These are phyloP conservation scores for Diplocarpon rosae DNA, from an alignment of 2,329 filamentous ascomycete genomes.

Conservation along the genomic window DNA sequence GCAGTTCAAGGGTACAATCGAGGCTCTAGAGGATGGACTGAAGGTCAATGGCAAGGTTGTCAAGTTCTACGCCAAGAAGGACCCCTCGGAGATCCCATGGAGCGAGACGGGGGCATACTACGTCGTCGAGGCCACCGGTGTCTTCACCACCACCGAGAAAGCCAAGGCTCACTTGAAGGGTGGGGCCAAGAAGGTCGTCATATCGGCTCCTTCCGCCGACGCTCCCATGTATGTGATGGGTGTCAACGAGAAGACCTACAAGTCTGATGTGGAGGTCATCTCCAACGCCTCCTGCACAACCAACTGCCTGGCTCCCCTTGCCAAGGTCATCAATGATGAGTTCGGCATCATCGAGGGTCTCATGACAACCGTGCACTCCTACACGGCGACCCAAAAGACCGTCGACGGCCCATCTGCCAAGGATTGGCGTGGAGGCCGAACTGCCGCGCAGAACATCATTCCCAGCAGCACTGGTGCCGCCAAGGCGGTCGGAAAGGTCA, in stretches of 20 bases:
- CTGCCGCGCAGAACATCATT: conserved; percentile 99
- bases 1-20: conserved; percentile 84
- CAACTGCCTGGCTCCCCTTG: conserved; percentile 98
- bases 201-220: conserved; percentile 85
- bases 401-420: conserved; percentile 95
- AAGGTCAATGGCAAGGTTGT: conserved; percentile 89
- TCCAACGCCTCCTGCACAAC: conserved; percentile 99
- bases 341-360: conserved; percentile 96
- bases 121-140: conserved; percentile 95
- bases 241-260: conserved; percentile 94
- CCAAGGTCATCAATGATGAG: conserved; percentile 99
- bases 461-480: conserved; percentile 97
- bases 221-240: conserved; percentile 99
- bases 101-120: conserved; percentile 77
- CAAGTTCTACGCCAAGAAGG: conserved; percentile 88
- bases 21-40: conserved; percentile 57
- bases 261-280: conserved; percentile 80
- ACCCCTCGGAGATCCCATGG: conserved; percentile 88
- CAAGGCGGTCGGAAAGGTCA: conserved; percentile 99
- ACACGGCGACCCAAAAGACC: conserved; percentile 99
- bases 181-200: conserved; percentile 96
- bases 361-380: conserved; percentile 99
- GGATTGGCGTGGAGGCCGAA: conserved; percentile 99
- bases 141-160: conserved; percentile 98
- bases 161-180: conserved; percentile 87